Percentiles rank a stretch among this genome's conserved stretches.
phyloP scores from a whole-genome alignment of 352 stramenopile species.

The Thraustochytrium striatum region DNA sequence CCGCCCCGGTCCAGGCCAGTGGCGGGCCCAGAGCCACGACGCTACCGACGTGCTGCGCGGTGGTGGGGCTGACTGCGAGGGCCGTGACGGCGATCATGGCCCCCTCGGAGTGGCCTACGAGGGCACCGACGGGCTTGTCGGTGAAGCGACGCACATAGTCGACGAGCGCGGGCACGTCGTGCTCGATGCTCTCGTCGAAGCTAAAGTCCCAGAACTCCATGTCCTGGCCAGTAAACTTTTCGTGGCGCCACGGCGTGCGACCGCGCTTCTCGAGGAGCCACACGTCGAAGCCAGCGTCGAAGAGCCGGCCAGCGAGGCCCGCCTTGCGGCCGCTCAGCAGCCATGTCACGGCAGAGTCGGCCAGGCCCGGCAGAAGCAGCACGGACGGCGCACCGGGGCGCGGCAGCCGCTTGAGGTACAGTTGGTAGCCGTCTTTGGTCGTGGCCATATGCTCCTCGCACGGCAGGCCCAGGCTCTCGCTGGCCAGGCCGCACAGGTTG shows the following conservation, averaged over 20 bases:
- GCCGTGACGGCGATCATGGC: constrained; percentile 23
- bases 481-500: constrained; percentile 1
- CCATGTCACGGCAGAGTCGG: constrained; percentile 33
- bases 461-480: neutral
- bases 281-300: constrained; percentile 12
- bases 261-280: constrained; percentile 43
- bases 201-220: constrained; percentile 47
- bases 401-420: constrained; percentile 26
- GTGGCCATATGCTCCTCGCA: constrained; percentile 43
- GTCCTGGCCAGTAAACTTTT: constrained; percentile 35
- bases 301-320: constrained; percentile 14
- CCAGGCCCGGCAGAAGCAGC: constrained; percentile 16
- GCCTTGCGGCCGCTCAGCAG: neutral
- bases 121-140: neutral
- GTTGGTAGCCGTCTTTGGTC: constrained; percentile 18
- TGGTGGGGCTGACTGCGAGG: constrained; percentile 3
- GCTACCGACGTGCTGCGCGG: neutral
- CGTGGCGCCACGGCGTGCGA: constrained; percentile 31
- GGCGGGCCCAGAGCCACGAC: constrained; percentile 23
- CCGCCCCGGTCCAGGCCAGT: neutral
- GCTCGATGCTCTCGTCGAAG: constrained; percentile 37
- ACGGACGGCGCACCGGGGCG: neutral
- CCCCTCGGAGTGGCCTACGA: constrained; percentile 32
- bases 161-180: constrained; percentile 30
- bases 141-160: constrained; percentile 40